Evolutionary conservation across 2,329 filamentous ascomycete species (phyloP).

Genomic region (Cryphonectria carpinicola): DNA sequence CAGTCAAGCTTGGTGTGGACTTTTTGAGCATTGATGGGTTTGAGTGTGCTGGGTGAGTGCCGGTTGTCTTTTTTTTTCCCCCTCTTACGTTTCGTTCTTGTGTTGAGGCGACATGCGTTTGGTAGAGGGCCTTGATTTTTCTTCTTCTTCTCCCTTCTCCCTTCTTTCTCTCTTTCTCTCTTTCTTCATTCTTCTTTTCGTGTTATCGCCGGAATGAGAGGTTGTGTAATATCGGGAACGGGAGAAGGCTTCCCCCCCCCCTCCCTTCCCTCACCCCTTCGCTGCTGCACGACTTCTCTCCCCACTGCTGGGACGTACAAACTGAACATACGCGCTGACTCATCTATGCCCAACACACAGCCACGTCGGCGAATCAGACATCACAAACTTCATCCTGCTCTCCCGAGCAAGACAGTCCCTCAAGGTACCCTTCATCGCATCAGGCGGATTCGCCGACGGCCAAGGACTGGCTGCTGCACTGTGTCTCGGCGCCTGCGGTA

Average conservation of each 20-base stretch:
- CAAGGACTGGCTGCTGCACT: conserved; percentile 90
- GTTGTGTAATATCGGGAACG: too few relatives aligned
- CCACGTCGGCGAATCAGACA: conserved; percentile 85
- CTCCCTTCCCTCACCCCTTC: too few relatives aligned
- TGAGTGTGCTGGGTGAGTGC: conserved; percentile 75
- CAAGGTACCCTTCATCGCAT: conserved; percentile 89
- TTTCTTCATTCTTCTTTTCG: background rate
- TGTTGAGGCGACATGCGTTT: background rate
- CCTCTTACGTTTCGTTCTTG: background rate
- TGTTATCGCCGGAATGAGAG: too few relatives aligned
- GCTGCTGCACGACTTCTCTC: background rate
- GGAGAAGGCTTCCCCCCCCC: too few relatives aligned
- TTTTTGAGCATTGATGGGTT: conserved; percentile 98
- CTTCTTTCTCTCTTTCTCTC: background rate
- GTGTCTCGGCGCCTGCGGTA: conserved; percentile 84
- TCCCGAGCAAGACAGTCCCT: conserved; percentile 83
- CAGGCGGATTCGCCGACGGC: conserved; percentile 93
- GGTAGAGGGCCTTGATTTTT: background rate
- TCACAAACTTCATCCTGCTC: conserved; percentile 88
- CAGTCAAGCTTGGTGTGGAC: conserved; percentile 92
- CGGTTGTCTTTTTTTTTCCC: background rate
- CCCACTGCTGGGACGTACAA: too few relatives aligned
- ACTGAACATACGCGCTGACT: background rate
- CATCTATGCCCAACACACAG: conserved; percentile 33
- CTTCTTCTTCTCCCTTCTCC: too few relatives aligned